phyloP scores from a whole-genome alignment of 495 filamentous ascomycete species.

The Patellaria atrata region DNA sequence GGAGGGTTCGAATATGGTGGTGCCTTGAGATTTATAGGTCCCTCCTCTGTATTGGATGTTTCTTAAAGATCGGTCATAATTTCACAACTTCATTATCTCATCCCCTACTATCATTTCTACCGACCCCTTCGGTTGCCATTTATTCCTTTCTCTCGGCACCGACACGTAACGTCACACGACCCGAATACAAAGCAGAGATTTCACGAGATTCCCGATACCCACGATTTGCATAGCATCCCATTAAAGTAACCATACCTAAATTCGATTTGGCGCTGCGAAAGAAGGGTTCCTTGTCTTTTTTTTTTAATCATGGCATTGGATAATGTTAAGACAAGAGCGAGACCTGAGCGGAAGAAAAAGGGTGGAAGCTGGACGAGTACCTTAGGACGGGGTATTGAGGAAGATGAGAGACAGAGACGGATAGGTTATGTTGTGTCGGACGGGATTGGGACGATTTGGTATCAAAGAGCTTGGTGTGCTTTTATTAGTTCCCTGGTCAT shows the following conservation, averaged over 20 bases:
- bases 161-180: constrained; percentile 14
- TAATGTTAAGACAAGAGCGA: background rate
- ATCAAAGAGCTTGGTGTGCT: too few species aligned
- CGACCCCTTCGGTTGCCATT: constrained; percentile 16
- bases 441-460: too few species aligned
- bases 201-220: constrained; percentile 24
- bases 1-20: background rate
- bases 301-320: constrained; percentile 1
- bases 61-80: constrained; percentile 11
- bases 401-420: too few species aligned
- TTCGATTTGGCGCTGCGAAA: too few species aligned
- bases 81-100: constrained; percentile 6
- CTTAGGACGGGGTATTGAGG: too few species aligned
- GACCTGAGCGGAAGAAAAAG: constrained; percentile 1
- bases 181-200: constrained; percentile 22
- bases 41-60: constrained; percentile 14
- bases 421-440: too few species aligned
- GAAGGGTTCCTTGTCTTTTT: constrained; percentile 6
- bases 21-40: constrained; percentile 5
- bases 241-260: constrained; percentile 18
- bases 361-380: too few species aligned
- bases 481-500: too few species aligned
- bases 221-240: constrained; percentile 24
- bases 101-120: constrained; percentile 15
- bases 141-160: constrained; percentile 9